These are phyloP conservation scores for Eimeria tenella DNA, from an alignment of 169 alveolate genomes.

Conservation along the genomic window DNA sequence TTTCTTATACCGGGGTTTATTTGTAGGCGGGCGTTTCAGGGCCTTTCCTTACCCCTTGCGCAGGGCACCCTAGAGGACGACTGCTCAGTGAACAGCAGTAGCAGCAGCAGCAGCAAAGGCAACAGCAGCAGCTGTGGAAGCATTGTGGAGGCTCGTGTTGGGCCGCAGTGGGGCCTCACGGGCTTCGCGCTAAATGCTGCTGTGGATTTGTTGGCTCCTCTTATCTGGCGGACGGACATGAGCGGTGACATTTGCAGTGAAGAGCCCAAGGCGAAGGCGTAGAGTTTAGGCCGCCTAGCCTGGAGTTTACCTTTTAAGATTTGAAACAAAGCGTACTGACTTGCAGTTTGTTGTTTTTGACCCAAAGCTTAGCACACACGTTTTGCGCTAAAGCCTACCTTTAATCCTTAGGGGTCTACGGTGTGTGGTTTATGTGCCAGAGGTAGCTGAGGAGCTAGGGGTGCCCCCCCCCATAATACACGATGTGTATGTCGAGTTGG, in stretches of 20 bases:
- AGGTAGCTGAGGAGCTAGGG: conserved; percentile 70
- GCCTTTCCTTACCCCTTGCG: conserved; percentile 37
- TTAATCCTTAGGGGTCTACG: background rate
- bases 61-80: conserved; percentile 39
- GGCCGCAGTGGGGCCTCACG: conserved; percentile 53
- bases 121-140: conserved; percentile 35
- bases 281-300: background rate
- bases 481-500: conserved; percentile 67
- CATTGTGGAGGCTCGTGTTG: conserved; percentile 9
- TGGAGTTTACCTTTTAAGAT: background rate
- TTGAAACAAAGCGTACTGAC: background rate
- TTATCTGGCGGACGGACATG: conserved; percentile 73
- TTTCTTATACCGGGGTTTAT: background rate
- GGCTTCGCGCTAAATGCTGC: conserved; percentile 47
- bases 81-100: background rate
- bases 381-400: background rate
- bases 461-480: conserved; percentile 67
- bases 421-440: conserved; percentile 46
- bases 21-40: conserved; percentile 33
- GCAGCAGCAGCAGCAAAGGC: conserved; percentile 37
- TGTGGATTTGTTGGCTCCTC: conserved; percentile 53
- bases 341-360: background rate
- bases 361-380: background rate
- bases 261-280: background rate
- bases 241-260: conserved; percentile 69